Evolutionary conservation across 1,284 basidiomycete genomes (phyloP).

Genomic region (Prillingera fragicola): DNA sequence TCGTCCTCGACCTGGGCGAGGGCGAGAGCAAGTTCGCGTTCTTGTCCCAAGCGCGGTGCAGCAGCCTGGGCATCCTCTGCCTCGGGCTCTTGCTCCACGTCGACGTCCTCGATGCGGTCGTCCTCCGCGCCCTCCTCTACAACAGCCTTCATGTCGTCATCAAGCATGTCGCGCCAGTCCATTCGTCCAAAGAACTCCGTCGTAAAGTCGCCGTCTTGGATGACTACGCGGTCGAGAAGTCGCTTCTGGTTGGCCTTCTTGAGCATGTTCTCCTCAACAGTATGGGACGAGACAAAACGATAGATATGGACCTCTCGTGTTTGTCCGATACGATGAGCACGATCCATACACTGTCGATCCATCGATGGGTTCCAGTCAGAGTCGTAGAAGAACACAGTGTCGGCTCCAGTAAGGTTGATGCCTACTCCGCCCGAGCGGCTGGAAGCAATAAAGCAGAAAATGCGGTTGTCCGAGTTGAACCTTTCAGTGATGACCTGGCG

Average conservation of each 20-base stretch:
- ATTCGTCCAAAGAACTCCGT: slow-evolving; percentile 53
- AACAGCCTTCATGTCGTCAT: slow-evolving; percentile 27
- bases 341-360: slow-evolving; percentile 94
- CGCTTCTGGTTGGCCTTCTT: slow-evolving; percentile 96
- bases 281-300: slow-evolving; percentile 75
- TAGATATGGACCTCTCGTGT: slow-evolving; percentile 97
- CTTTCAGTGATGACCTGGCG: slow-evolving; percentile 90
- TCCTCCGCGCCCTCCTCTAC: slow-evolving; percentile 50
- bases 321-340: slow-evolving; percentile 73
- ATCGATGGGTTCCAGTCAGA: slow-evolving; percentile 98
- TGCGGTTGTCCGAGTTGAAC: slow-evolving; percentile 86
- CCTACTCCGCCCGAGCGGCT: slow-evolving; percentile 92
- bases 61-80: slow-evolving; percentile 29
- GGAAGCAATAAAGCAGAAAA: slow-evolving; percentile 91
- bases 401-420: slow-evolving; percentile 94
- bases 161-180: slow-evolving; percentile 84
- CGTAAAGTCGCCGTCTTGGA: slow-evolving; percentile 84
- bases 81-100: slow-evolving; percentile 24
- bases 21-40: slow-evolving; percentile 56
- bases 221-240: slow-evolving; percentile 82
- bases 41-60: slow-evolving; percentile 33
- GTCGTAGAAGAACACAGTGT: slow-evolving; percentile 88
- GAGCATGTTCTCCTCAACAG: slow-evolving; percentile 94
- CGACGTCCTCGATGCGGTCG: slow-evolving; percentile 31
- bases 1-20: slow-evolving; percentile 84